Evolutionary conservation across 2,329 filamentous ascomycete species (phyloP).

Genomic region (Thelonectria blattea): DNA sequence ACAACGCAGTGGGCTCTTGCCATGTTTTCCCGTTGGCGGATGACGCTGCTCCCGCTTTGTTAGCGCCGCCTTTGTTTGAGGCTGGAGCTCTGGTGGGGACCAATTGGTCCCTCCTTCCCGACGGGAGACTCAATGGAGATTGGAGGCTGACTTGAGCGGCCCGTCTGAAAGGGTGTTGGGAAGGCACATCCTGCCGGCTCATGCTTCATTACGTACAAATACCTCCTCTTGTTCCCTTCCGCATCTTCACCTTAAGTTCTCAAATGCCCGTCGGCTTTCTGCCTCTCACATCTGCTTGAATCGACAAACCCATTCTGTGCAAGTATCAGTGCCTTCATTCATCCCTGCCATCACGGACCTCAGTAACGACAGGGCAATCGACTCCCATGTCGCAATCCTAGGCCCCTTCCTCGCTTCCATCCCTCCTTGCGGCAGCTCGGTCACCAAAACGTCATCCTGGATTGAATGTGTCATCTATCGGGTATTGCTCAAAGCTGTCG

Average conservation of each 20-base stretch:
- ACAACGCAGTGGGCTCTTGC: not conserved
- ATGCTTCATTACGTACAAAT: too few relatives aligned
- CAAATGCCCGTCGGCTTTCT: too few relatives aligned
- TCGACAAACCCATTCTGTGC: too few relatives aligned
- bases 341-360: slow-evolving; percentile 3
- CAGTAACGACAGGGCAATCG: not conserved
- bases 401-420: slow-evolving; percentile 7
- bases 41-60: slow-evolving; percentile 10
- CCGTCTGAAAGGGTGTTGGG: too few relatives aligned
- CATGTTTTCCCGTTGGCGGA: slow-evolving; percentile 1
- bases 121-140: slow-evolving; percentile 2
- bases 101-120: not conserved
- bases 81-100: slow-evolving; percentile 13
- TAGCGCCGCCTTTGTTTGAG: slow-evolving; percentile 6
- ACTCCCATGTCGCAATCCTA: not conserved
- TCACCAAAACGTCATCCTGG: not conserved
- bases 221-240: too few relatives aligned
- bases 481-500: not conserved
- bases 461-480: not conserved
- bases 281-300: too few relatives aligned
- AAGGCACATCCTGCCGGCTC: too few relatives aligned
- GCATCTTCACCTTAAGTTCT: too few relatives aligned
- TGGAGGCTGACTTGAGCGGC: slow-evolving; percentile 4
- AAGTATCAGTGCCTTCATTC: not conserved
- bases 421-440: slow-evolving; percentile 1